Evolutionary conservation across 2,329 filamentous ascomycete genomes (phyloP), one percentile per base, ranked within the genome.

Genomic region (Phoma sp.): DNA sequence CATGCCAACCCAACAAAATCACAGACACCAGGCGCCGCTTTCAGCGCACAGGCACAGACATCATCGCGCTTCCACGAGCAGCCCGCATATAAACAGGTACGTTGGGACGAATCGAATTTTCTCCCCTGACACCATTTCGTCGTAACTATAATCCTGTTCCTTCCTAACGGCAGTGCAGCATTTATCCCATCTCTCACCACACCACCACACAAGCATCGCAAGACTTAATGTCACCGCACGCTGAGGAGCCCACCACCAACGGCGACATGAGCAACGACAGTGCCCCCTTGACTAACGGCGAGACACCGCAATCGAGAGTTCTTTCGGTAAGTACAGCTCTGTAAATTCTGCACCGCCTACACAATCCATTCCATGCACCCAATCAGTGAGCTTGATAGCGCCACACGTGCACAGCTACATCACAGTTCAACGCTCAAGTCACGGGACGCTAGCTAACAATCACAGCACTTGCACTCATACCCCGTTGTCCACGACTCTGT

Each of bases 401-500:
- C 15, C 43, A 42, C 50, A 29, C 40, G 26, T 45, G 48, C 28
- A 21, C 4, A 34, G 33, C 29, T 39, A 33, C 37, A 38, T 17
- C 14, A 28, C 36, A 18, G 10, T 11, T 1, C 12, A 33, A 29
- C 17, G 18, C 25, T 26, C 50, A 58, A 25, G 43, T 32, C 47
- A 28, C 30, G 37, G 42, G 40, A 43, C 25, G 29, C 18, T 18
- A 42, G 30, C 60, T 62, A 53, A 61, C 48, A 6, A 23, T 17
- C 21, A 37, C 66, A 96, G 91, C 93, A 97, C 74, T 83, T 97
- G 60, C 83, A 87, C 66, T 88, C 88, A 62, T 96, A 96, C 78
- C 93, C 93, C 33, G 77, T 96, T 62, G 84, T 97, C 72, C 86
- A 85, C 71, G 92, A 96, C 76, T 81, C 87, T 69, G 86, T 96